Base-by-base conservation (phyloP, 257 asterid genomes). In the Paraleonurus japonicus region DNA sequence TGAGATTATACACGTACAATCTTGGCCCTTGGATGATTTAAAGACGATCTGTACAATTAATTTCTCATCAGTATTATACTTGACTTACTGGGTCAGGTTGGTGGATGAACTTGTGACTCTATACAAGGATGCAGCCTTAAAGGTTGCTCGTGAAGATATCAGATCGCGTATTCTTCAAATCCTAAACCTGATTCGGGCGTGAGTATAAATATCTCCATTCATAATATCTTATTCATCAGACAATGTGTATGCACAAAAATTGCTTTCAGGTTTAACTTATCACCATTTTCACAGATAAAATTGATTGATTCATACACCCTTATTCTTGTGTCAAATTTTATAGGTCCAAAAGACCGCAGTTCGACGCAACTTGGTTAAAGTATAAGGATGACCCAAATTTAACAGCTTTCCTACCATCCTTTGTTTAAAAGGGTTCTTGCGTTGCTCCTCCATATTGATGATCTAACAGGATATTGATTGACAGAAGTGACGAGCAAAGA, bases 41-140 rank as follows among this genome's bases (percentile, higher is more conserved):
- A 59, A 43, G 26, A 65, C 16, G 17, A 53, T 59, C 1, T 35
- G 43, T 35, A 11, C 5, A 33, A 22, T 26, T 41, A 41, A 41
- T 41, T 41, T 10, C 32, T 2, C 19, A 3, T 9, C 43, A 23
- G 15, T 19, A 23, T 9, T 24, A 59, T 30, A 24, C 53, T 57
- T 27, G 9, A 9, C 13, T 61, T 65, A 35, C 37, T 69, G 78
- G 63, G 57, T 82, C 89, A 91, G 97, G 83, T 85, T 89, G 78
- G 85, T 91, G 77, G 96, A 88, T 43, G 97, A 94, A 75, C 96
- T 94, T 47, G 87, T 94, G 61, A 84, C 74, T 78, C 81, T 94
- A 68, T 82, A 88, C 74, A 94, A 88, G 85, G 96, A 91, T 61
- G 92, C 99, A 51, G 95, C 96, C 24, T 35, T 90, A 67, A 91